Base-by-base conservation (phyloP, 2,329 filamentous ascomycete genomes). In the Arthrinium puccinioides region DNA sequence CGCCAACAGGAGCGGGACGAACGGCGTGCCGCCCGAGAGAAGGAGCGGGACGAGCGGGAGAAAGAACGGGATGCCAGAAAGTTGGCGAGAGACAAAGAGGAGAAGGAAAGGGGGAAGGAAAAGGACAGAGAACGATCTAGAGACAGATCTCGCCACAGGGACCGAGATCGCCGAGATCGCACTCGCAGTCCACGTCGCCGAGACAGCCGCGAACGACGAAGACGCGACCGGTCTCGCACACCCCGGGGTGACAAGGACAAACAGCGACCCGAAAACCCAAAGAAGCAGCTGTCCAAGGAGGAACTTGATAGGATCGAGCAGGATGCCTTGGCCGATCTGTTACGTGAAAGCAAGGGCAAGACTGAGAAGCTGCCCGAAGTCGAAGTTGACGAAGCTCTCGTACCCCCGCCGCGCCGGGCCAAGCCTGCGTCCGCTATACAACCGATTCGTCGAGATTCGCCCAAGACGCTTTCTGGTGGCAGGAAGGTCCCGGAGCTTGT, bases 381-480 rank as follows among this genome's bases (percentile, higher is more conserved):
- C 31, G 75, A 79, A 45, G 60, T 78, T 26, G 75, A 79, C 41
- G 63, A 70, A 34, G 66, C 70, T 11, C 58, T 79, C 19, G 69
- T 66, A 3, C 75, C 75, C 4, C 75, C 75, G 2, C 75, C 73
- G 2, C 65, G 54, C 64, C 70, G 61, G 45, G 52, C 51, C 32
- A 69, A 53, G 60, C 74, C 74, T 1, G 69, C 69, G 5, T 79
- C 75, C 15, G 75, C 75, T 21, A 79, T 79, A 40, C 68, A 76
- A 38, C 75, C 75, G 2, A 72, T 78, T 36, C 57, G 64, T 36
- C 55, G 64, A 34, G 66, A 71, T 13, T 63, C 68, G 3, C 55
- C 67, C 6, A 70, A 69, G 46, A 38, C 33, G 10, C 52, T 57
- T 10, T 39, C 59, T 0, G 65, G 69, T 15, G 41, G 55, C 6